These are phyloP conservation scores for Cladosporium phlei DNA, from an alignment of 2,329 filamentous ascomycete species.

Conservation along the genomic window DNA sequence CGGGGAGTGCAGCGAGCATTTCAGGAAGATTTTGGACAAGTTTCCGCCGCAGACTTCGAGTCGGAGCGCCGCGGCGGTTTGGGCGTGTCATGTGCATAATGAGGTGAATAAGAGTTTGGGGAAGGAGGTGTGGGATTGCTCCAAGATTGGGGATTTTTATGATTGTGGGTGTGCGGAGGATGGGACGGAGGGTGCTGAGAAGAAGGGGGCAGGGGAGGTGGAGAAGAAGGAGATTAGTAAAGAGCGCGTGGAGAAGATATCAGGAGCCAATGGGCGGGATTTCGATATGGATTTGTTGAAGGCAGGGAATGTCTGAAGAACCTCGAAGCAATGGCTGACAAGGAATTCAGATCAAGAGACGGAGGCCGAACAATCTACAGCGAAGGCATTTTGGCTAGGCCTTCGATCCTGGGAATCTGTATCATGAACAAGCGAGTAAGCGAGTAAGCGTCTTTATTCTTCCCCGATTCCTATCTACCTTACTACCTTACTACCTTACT, in stretches of 20 bases:
- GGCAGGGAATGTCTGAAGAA: no score
- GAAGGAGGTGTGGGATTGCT: conserved; percentile 60
- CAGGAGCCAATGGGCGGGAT: conserved; percentile 26
- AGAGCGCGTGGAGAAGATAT: conserved; percentile 26
- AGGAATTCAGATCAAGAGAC: no score
- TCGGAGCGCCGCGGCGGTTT: conserved; percentile 57
- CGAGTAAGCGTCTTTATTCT: no score
- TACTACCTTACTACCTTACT: no score
- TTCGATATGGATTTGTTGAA: conserved; percentile 27
- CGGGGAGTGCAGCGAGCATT: conserved; percentile 62
- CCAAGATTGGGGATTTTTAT: conserved; percentile 61
- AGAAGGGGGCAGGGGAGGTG: neutral
- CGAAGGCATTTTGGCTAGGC: no score
- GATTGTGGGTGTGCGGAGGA: conserved; percentile 62
- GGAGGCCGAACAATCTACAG: no score
- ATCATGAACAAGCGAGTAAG: no score
- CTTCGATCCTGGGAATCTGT: no score
- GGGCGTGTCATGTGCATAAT: conserved; percentile 64
- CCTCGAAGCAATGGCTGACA: no score
- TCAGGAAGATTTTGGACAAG: conserved; percentile 55
- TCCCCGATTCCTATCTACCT: no score
- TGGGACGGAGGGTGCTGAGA: conserved; percentile 22
- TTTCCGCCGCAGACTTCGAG: conserved; percentile 62
- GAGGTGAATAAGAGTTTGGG: conserved; percentile 59
- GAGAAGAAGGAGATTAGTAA: conserved; percentile 23